Base-by-base conservation (phyloP, 2,329 filamentous ascomycete genomes). In the Coniochaeta sp. region DNA sequence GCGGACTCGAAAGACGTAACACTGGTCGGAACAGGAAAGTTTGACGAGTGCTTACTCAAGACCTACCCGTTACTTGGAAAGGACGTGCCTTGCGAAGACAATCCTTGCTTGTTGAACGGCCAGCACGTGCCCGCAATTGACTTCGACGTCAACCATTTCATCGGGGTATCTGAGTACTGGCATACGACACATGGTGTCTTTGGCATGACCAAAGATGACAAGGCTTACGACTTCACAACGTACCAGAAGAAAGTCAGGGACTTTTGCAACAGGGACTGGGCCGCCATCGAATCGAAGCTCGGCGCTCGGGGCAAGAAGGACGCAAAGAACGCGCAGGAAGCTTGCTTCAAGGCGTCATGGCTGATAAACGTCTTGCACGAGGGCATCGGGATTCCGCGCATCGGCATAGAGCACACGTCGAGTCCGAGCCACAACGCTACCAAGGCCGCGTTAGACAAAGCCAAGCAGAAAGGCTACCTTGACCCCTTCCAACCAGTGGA, bases 281-380 rank as follows among this genome's bases (percentile, higher is more conserved):
- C 81, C 1, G 78, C 83, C 11, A 96, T 99, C 58, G 81, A 88
- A 64, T 76, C 81, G 12, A 87, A 85, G 24, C 76, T 96, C 5
- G 76, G 81, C 11, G 70, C 73, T n/a, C 73, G 88, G 54, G 26
- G 54, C 3, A 89, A 89, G 70, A 85, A 85, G 61, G 86, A 90
- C 64, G 82, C 91, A 1, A 85, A 89, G 67, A 89, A 88, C 57
- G 93, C 93, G 6, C 84, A 89, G 64, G 88, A 96, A 70, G 90
- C 96, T 1, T 99, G 95, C 72, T 99, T 99, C 81, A 99, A 99
- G 73, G 93, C 95, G 0, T 95, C 91, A 6, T 99, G 96, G 95
- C 79, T 99, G 52, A 96, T 99, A 70, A 99, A 96, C 67, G 88
- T 99, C 69, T 81, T 99, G 4, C 93, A 99, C 69, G 91, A 97